These are phyloP conservation scores for Punctularia strigosozonata DNA, from an alignment of 768 basidiomycete species.

Conservation along the genomic window DNA sequence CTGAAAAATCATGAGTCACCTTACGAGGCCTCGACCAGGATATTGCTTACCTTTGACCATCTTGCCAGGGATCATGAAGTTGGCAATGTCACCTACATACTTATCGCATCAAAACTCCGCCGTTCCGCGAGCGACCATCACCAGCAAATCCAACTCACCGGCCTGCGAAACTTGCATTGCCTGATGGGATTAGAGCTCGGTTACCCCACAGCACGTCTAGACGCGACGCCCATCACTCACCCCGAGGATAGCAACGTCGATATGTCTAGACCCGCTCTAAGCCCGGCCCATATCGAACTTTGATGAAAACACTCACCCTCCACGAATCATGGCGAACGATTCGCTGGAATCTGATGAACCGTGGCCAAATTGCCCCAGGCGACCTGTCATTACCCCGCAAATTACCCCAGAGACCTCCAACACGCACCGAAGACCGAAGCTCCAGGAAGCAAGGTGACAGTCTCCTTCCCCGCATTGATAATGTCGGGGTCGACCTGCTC, in stretches of 20 bases:
- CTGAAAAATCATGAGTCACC: too few species aligned
- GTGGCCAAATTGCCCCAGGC: constrained; percentile 2
- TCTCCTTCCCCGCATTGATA: constrained; percentile 93
- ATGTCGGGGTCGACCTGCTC: constrained; percentile 82
- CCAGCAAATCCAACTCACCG: too few species aligned
- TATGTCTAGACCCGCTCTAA: too few species aligned
- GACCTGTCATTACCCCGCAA: background rate
- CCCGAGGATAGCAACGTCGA: constrained; percentile 88
- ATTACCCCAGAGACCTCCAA: background rate
- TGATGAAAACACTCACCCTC: too few species aligned
- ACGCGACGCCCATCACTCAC: constrained; percentile 32
- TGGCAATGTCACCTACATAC: constrained; percentile 97
- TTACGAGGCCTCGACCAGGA: too few species aligned
- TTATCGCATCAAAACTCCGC: too few species aligned
- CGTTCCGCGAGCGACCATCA: too few species aligned
- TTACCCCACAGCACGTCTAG: constrained; percentile 3
- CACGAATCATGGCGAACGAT: constrained; percentile 96
- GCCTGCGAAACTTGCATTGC: constrained; percentile 92
- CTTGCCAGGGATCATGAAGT: constrained; percentile 98
- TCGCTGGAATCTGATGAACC: constrained; percentile 63
- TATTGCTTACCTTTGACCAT: constrained; percentile 54
- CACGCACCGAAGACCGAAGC: constrained; percentile 78
- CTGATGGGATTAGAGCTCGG: constrained; percentile 23
- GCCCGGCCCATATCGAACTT: too few species aligned
- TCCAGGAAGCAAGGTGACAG: constrained; percentile 84